Percentiles rank a stretch among this genome's conserved stretches.
These are phyloP conservation scores for Phyllachora maydis DNA, from an alignment of 2,329 filamentous ascomycete genomes.

Conservation along the genomic window DNA sequence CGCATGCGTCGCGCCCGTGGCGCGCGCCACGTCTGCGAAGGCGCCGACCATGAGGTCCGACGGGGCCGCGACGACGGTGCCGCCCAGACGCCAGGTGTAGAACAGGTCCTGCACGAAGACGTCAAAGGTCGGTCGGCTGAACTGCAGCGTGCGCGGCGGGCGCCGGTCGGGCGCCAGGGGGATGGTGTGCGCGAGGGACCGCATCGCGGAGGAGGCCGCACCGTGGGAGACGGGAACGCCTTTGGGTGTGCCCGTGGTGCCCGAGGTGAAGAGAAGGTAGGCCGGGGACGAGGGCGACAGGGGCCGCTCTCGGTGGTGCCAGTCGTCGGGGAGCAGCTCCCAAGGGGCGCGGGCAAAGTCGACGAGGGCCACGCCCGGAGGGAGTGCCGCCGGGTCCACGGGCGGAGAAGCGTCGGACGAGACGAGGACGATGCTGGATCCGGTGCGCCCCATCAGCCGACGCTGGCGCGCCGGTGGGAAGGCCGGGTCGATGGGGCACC, in stretches of 20 bases:
- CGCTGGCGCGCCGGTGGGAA: background rate
- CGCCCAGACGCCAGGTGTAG: slow-evolving; percentile 37
- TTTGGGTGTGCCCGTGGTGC: slow-evolving; percentile 15
- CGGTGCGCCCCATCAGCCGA: background rate
- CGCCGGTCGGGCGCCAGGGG: slow-evolving; percentile 9
- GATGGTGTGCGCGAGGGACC: slow-evolving; percentile 11
- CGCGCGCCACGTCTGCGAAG: slow-evolving; percentile 27
- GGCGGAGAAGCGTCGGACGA: background rate
- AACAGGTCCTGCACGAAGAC: slow-evolving; percentile 41
- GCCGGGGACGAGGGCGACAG: slow-evolving; percentile 4
- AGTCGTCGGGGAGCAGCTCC: background rate
- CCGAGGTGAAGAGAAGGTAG: slow-evolving; percentile 17
- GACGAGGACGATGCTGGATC: background rate
- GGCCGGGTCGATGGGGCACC: slow-evolving; percentile 16
- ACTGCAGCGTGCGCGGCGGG: slow-evolving; percentile 13
- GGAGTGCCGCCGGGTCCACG: background rate
- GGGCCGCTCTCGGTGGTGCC: no score
- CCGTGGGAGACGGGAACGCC: slow-evolving; percentile 14
- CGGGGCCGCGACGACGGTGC: slow-evolving; percentile 34
- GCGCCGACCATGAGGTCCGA: slow-evolving; percentile 34
- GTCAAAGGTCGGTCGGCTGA: slow-evolving; percentile 16
- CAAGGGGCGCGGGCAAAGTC: slow-evolving; percentile 1
- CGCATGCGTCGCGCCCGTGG: slow-evolving; percentile 13
- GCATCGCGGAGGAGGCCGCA: slow-evolving; percentile 14
- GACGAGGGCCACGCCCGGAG: slow-evolving; percentile 9